A percentile compares a stretch with the other conserved stretches of the same genome.
phyloP scores from a whole-genome alignment of 2,329 filamentous ascomycete species.

The Penicillium corylophilum region DNA sequence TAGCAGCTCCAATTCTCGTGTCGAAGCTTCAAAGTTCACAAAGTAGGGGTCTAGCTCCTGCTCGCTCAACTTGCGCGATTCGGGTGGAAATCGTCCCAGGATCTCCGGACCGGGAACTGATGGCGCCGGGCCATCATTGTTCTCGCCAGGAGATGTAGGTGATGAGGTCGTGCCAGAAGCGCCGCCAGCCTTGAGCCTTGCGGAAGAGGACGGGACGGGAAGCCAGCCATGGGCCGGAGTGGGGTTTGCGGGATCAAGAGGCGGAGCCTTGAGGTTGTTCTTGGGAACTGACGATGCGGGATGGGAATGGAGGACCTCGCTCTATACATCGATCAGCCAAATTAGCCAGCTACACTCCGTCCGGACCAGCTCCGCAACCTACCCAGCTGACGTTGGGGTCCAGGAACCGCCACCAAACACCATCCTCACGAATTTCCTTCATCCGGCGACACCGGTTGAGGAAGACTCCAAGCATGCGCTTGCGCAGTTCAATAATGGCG shows the following conservation, averaged over 20 bases:
- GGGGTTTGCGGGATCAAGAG: slow-evolving; percentile 89
- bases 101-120: slow-evolving; percentile 61
- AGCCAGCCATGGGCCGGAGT: slow-evolving; percentile 82
- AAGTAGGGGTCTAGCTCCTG: slow-evolving; percentile 96
- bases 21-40: slow-evolving; percentile 85
- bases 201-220: slow-evolving; percentile 78
- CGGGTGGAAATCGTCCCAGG: slow-evolving; percentile 78
- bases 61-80: slow-evolving; percentile 73
- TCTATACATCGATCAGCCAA: slow-evolving; percentile 53
- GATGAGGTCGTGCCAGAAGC: slow-evolving; percentile 32
- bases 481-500: slow-evolving; percentile 92
- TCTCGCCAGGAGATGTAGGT: slow-evolving; percentile 47
- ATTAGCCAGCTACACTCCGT: slow-evolving; percentile 14
- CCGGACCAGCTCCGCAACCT: slow-evolving; percentile 33
- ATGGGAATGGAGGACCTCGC: slow-evolving; percentile 89
- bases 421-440: slow-evolving; percentile 87
- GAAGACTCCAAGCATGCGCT: slow-evolving; percentile 95
- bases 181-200: slow-evolving; percentile 68
- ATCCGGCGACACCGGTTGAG: slow-evolving; percentile 89
- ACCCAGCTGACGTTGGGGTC: slow-evolving; percentile 99
- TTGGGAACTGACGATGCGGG: slow-evolving; percentile 91
- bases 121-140: slow-evolving; percentile 56
- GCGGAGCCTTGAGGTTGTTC: slow-evolving; percentile 91
- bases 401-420: slow-evolving; percentile 95
- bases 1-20: slow-evolving; percentile 84